A percentile compares a stretch with the other conserved stretches of the same genome.
Conservation (phyloP, 2,329 filamentous ascomycete genomes). For the Biscogniauxia mediterranea region DNA sequence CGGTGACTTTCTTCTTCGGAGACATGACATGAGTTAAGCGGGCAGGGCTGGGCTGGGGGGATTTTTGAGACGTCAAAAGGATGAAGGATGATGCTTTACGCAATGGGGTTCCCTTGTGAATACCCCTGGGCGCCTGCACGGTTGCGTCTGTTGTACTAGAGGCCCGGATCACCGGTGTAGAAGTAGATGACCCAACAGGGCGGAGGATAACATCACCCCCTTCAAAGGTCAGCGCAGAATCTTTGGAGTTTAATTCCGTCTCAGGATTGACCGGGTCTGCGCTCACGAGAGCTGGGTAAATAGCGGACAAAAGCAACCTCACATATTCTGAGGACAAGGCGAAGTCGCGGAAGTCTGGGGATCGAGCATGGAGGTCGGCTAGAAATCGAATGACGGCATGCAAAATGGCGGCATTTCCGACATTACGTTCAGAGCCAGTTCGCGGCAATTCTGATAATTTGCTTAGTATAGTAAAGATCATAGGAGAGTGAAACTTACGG, state of each 20-base stretch:
- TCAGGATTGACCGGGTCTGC: constrained; percentile 80
- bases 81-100: constrained; percentile 89
- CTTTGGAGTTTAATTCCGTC: constrained; percentile 80
- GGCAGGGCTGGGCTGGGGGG: constrained; percentile 58
- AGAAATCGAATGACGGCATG: constrained; percentile 78
- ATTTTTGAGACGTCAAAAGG: constrained; percentile 71
- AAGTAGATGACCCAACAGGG: constrained; percentile 59
- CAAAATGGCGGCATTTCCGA: constrained; percentile 63
- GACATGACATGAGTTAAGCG: constrained; percentile 63
- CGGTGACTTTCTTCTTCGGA: constrained; percentile 50
- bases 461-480: constrained; percentile 1
- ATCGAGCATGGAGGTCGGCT: constrained; percentile 73
- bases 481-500: constrained; percentile 39
- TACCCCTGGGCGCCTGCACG: constrained; percentile 36
- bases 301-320: constrained; percentile 71
- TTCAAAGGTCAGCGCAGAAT: constrained; percentile 79
- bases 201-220: constrained; percentile 82
- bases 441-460: constrained; percentile 37
- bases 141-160: constrained; percentile 54
- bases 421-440: constrained; percentile 48
- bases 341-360: constrained; percentile 78
- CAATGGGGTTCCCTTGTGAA: constrained; percentile 58
- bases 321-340: constrained; percentile 77
- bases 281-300: constrained; percentile 87
- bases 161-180: constrained; percentile 72